These are phyloP conservation scores for Cylindrodendrum hubeiense DNA, from an alignment of 2,329 filamentous ascomycete genomes.

Conservation along the genomic window DNA sequence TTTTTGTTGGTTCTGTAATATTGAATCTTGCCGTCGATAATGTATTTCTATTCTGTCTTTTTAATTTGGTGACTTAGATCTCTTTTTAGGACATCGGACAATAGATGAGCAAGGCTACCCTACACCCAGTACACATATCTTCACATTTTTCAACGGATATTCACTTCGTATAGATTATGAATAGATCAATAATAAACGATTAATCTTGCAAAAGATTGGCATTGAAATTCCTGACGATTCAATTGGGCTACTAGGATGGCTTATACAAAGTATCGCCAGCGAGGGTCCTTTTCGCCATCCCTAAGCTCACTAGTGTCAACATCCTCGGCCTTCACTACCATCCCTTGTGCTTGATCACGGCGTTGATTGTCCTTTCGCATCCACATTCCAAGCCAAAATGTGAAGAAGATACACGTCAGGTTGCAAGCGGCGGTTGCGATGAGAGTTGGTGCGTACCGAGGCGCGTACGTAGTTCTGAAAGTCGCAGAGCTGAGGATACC, in stretches of 20 bases:
- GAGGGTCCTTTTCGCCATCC: conserved; percentile 28
- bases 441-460: conserved; percentile 61
- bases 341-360: conserved; percentile 27
- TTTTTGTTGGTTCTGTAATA: too few relatives aligned
- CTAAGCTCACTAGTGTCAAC: conserved; percentile 33
- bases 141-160: too few relatives aligned
- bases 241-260: not conserved
- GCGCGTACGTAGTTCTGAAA: conserved; percentile 61
- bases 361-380: conserved; percentile 32
- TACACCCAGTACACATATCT: too few relatives aligned
- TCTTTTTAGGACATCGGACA: too few relatives aligned
- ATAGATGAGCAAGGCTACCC: too few relatives aligned
- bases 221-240: not conserved
- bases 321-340: conserved; percentile 30
- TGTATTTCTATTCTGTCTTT: too few relatives aligned
- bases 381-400: conserved; percentile 34
- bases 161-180: too few relatives aligned
- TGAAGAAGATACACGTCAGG: conserved; percentile 35
- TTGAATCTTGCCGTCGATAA: too few relatives aligned
- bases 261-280: conserved; percentile 36
- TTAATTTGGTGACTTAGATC: too few relatives aligned
- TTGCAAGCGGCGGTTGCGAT: conserved; percentile 55
- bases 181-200: too few relatives aligned
- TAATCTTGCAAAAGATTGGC: too few relatives aligned
- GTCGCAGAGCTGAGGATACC: conserved; percentile 60